Percentiles rank a stretch among this genome's conserved stretches.
phyloP scores from a whole-genome alignment of 306 rosid genomes.

The Trichosanthes cucumerina region DNA sequence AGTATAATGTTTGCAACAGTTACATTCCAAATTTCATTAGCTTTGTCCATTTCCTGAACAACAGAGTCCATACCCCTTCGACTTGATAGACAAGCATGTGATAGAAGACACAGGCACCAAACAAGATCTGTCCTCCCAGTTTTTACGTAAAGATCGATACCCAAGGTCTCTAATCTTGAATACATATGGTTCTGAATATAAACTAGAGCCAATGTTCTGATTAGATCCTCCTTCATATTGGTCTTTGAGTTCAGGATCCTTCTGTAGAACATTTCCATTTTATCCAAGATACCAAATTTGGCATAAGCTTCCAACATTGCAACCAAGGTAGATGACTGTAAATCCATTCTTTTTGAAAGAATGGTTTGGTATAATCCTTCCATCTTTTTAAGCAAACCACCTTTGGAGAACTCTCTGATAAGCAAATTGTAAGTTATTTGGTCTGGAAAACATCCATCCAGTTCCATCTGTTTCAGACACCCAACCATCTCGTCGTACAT shows the following conservation, averaged over 20 bases:
- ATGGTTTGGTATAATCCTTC: conserved; percentile 43
- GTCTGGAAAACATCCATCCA: conserved; percentile 46
- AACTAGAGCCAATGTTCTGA: conserved; percentile 49
- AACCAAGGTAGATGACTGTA: conserved; percentile 47
- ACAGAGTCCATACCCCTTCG: conserved; percentile 49
- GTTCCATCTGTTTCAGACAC: conserved; percentile 54
- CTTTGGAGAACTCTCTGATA: conserved; percentile 50
- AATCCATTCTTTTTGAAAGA: conserved; percentile 45
- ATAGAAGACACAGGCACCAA: conserved; percentile 60
- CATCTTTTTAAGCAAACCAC: conserved; percentile 50
- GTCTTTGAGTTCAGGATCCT: conserved; percentile 33
- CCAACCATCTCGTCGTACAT: conserved; percentile 61
- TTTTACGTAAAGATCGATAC: conserved; percentile 32
- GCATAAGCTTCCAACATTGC: conserved; percentile 66
- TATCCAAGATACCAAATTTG: conserved; percentile 48
- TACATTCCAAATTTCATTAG: conserved; percentile 33
- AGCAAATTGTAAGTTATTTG: conserved; percentile 57
- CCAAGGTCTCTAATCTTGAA: conserved; percentile 55
- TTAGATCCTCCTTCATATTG: conserved; percentile 40
- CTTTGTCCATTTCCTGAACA: conserved; percentile 38
- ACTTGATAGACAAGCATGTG: conserved; percentile 55
- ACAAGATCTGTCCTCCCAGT: conserved; percentile 38
- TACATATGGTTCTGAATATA: conserved; percentile 51
- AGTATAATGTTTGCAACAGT: conserved; percentile 42
- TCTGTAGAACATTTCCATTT: conserved; percentile 53